A percentile compares a stretch with the other conserved stretches of the same genome.
These are phyloP conservation scores for Mycena albidolilacea DNA, from an alignment of 768 basidiomycete genomes.

Conservation along the genomic window DNA sequence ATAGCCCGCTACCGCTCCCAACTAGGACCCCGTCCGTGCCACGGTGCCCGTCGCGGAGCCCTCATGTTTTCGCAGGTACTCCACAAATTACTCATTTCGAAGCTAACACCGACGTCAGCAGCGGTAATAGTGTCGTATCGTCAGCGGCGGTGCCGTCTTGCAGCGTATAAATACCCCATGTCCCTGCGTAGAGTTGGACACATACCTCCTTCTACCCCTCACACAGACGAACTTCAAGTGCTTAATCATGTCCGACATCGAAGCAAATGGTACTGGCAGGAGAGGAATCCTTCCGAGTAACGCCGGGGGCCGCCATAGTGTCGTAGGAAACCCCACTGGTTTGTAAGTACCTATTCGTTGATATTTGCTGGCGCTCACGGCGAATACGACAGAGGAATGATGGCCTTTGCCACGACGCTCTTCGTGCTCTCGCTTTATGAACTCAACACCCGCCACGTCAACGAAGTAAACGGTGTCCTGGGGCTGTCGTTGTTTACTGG, in stretches of 20 bases:
- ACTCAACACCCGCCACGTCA: conserved; percentile 56
- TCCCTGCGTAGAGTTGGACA: conserved; percentile 1
- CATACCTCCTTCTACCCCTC: conserved; percentile 8
- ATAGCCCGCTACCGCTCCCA: neutral
- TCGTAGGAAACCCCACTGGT: conserved; percentile 30
- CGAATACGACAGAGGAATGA: conserved; percentile 59
- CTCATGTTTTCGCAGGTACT: conserved; percentile 25
- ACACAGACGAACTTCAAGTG: conserved; percentile 19
- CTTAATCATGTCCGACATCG: conserved; percentile 31
- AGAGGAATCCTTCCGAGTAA: conserved; percentile 15
- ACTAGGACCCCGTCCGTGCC: neutral
- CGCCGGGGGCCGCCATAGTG: conserved; percentile 10
- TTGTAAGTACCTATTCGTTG: conserved; percentile 21
- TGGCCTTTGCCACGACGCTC: conserved; percentile 72
- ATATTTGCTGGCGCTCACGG: conserved; percentile 10
- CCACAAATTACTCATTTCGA: conserved; percentile 22
- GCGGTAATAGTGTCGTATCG: too few species aligned
- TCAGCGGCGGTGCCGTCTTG: too few species aligned
- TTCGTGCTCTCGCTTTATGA: conserved; percentile 71
- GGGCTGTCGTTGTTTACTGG: conserved; percentile 77
- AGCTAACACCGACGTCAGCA: conserved; percentile 21
- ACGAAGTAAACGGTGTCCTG: conserved; percentile 63
- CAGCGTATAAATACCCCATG: conserved; percentile 18
- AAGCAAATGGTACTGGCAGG: conserved; percentile 19
- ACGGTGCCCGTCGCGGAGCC: conserved; percentile 1